Percentiles rank a stretch among this genome's conserved stretches.
phyloP scores from a whole-genome alignment of 768 basidiomycete genomes.

The Mycena indigotica region DNA sequence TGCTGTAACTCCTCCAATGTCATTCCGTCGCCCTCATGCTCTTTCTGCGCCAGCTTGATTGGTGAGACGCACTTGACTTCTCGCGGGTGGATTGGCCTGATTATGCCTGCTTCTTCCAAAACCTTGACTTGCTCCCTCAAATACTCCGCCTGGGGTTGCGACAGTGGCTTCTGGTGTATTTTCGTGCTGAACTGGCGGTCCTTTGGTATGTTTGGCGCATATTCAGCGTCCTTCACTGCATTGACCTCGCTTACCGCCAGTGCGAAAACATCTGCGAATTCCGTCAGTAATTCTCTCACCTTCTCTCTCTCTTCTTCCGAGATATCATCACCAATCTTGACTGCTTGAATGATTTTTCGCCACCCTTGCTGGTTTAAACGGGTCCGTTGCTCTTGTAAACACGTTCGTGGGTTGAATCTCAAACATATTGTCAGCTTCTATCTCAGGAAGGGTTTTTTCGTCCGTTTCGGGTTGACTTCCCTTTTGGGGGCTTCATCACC shows the following conservation, averaged over 20 bases:
- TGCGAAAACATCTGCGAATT: slow-evolving; percentile 43
- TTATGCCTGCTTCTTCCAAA: slow-evolving; percentile 36
- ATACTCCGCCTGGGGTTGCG: slow-evolving; percentile 31
- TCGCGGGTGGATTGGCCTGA: slow-evolving; percentile 25
- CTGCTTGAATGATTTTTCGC: slow-evolving; percentile 18
- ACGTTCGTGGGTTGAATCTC: slow-evolving; percentile 4
- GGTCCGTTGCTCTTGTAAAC: slow-evolving; percentile 26
- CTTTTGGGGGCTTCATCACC: slow-evolving; percentile 15
- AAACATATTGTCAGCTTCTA: slow-evolving; percentile 8
- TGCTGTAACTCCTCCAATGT: slow-evolving; percentile 35
- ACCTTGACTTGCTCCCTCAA: slow-evolving; percentile 35
- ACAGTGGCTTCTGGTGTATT: slow-evolving; percentile 32
- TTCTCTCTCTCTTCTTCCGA: slow-evolving; percentile 23
- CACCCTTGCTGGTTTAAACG: slow-evolving; percentile 26
- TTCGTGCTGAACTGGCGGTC: slow-evolving; percentile 30
- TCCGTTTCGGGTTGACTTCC: slow-evolving; percentile 2
- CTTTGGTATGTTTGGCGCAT: slow-evolving; percentile 34
- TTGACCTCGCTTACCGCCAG: slow-evolving; percentile 40
- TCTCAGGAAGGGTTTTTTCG: neutral
- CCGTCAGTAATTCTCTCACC: slow-evolving; percentile 25
- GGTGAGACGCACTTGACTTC: slow-evolving; percentile 36
- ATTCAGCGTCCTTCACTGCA: slow-evolving; percentile 30
- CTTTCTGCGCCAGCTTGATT: slow-evolving; percentile 35
- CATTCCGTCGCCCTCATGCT: slow-evolving; percentile 29
- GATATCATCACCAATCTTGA: slow-evolving; percentile 34